Conservation (phyloP, 31 red algal species). For the Porphyra umbilicalis region DNA sequence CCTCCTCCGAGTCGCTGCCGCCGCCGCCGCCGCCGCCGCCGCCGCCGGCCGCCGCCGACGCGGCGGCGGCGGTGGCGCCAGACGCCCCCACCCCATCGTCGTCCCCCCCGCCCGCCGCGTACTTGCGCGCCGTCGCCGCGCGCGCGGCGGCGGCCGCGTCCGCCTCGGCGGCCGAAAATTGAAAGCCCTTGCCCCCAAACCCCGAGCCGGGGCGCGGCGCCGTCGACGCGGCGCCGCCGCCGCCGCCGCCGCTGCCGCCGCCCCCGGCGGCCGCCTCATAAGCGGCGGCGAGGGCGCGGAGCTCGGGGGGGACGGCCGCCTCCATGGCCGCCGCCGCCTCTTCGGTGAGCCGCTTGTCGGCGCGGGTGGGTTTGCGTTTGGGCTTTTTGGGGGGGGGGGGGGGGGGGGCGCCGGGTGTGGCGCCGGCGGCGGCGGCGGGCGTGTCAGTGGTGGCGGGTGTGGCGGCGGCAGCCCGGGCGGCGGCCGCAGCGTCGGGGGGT, state of each 20-base stretch:
- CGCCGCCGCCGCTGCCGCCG: not conserved
- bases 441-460: not conserved
- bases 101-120: not conserved
- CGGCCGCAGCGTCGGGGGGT: not conserved
- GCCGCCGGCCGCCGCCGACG: no score
- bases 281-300: conserved; percentile 30
- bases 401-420: not conserved
- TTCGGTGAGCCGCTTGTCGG: not conserved
- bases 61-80: not conserved
- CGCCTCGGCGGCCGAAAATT: conserved; percentile 20
- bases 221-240: no score
- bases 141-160: not conserved
- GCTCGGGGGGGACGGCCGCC: conserved; percentile 42
- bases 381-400: not conserved
- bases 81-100: not conserved
- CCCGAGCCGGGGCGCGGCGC: conserved; percentile 53
- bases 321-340: conserved; percentile 3
- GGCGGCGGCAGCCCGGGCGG: not conserved
- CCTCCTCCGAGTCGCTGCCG: not conserved
- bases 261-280: conserved; percentile 15
- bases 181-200: conserved; percentile 77
- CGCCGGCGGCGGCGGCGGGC: no score
- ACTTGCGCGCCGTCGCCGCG: not conserved
- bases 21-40: not conserved
- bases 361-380: not conserved